These are phyloP conservation scores for Epichloe sp. DNA, from an alignment of 2,329 filamentous ascomycete species.

Conservation along the genomic window DNA sequence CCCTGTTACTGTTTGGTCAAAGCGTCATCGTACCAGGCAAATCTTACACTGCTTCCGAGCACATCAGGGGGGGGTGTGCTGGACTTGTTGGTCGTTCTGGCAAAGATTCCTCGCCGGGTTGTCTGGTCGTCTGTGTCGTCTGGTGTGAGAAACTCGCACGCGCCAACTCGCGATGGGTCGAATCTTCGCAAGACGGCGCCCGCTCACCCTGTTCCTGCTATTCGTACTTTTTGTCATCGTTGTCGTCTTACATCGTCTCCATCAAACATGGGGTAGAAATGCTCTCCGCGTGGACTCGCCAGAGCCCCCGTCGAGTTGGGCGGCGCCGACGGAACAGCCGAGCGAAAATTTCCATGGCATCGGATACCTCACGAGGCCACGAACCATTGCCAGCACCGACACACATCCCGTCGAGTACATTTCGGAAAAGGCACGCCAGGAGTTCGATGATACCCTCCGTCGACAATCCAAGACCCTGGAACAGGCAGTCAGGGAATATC, in stretches of 20 bases:
- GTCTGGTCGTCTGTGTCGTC: neutral
- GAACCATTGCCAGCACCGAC: neutral
- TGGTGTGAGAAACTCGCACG: neutral
- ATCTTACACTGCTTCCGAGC: too few relatives aligned
- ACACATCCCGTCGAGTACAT: neutral
- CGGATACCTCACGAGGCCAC: neutral
- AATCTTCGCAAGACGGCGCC: neutral
- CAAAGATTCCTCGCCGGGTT: neutral
- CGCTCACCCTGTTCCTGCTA: neutral
- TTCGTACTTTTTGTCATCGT: neutral
- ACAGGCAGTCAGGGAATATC: conserved; percentile 71
- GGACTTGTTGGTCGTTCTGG: neutral
- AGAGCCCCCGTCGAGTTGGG: neutral
- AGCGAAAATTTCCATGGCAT: neutral
- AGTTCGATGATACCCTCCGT: conserved; percentile 10
- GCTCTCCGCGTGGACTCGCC: neutral
- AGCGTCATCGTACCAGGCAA: too few relatives aligned
- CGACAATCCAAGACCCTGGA: conserved; percentile 61
- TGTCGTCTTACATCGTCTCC: neutral
- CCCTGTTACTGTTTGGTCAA: too few relatives aligned
- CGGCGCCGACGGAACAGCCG: neutral
- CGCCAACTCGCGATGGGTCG: neutral
- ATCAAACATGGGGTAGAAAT: neutral
- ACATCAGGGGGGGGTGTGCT: too few relatives aligned
- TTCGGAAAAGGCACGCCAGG: neutral